A percentile compares a stretch with the other conserved stretches of the same genome.
Conservation (phyloP, 2,329 filamentous ascomycete genomes). For the Apiospora rasikravindrae region DNA sequence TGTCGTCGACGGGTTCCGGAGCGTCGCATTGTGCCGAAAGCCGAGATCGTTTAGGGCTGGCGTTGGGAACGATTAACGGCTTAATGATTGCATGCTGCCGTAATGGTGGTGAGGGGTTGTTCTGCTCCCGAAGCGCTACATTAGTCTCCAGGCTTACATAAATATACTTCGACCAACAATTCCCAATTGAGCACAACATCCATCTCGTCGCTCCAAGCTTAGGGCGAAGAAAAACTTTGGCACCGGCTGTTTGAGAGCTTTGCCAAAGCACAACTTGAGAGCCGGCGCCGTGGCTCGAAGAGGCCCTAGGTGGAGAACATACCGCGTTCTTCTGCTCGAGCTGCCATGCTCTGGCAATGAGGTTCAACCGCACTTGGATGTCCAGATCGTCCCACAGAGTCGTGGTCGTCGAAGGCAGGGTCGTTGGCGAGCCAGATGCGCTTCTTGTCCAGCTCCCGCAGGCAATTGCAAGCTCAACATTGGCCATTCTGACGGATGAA, state of each 20-base stretch:
- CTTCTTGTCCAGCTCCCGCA: conserved; percentile 49
- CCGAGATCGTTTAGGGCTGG: conserved; percentile 44
- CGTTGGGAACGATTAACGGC: conserved; percentile 38
- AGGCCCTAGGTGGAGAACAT: conserved; percentile 28
- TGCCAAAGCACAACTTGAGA: neutral
- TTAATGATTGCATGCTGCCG: conserved; percentile 25
- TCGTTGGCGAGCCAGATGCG: conserved; percentile 44
- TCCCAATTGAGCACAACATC: neutral
- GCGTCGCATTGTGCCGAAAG: conserved; percentile 29
- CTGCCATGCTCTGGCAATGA: conserved; percentile 50
- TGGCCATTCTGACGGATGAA: conserved; percentile 59
- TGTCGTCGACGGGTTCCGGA: conserved; percentile 24
- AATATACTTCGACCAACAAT: neutral
- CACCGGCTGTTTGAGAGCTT: conserved; percentile 7
- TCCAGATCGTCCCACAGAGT: conserved; percentile 43
- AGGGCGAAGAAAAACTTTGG: neutral
- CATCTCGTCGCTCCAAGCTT: neutral
- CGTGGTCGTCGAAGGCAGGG: conserved; percentile 38
- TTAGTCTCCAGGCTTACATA: conserved; percentile 27
- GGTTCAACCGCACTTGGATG: conserved; percentile 41
- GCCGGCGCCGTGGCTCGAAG: neutral
- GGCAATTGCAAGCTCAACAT: conserved; percentile 53
- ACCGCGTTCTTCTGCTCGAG: conserved; percentile 38
- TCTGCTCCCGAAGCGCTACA: conserved; percentile 28
- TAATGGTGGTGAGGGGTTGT: conserved; percentile 24